These are phyloP conservation scores for Comarum palustre DNA, from an alignment of 306 rosid species.

Conservation along the genomic window DNA sequence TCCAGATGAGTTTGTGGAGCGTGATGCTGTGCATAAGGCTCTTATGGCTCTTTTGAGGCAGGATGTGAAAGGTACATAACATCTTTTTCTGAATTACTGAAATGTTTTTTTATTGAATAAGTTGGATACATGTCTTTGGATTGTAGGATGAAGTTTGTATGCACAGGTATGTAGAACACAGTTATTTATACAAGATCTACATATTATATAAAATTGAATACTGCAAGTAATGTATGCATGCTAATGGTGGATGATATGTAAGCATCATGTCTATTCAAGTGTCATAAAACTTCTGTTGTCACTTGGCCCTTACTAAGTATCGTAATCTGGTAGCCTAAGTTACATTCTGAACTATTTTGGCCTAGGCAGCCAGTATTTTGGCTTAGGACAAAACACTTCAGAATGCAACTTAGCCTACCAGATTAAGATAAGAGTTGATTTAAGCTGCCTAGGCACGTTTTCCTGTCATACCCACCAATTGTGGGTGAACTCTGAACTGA, in stretches of 20 bases:
- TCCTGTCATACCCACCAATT: background rate
- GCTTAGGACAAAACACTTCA: background rate
- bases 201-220: background rate
- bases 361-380: background rate
- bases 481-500: background rate
- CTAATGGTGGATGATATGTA: background rate
- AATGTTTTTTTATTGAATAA: background rate
- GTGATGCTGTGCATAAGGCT: constrained; percentile 96
- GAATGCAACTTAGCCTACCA: background rate
- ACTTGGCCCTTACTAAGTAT: background rate
- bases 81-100: background rate
- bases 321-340: background rate
- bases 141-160: background rate
- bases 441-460: background rate
- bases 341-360: background rate
- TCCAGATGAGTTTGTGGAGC: constrained; percentile 95
- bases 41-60: constrained; percentile 93
- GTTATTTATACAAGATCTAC: background rate
- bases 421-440: background rate
- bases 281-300: background rate
- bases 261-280: background rate
- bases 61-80: constrained; percentile 80
- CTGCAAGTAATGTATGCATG: background rate
- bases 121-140: background rate
- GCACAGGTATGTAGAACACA: background rate